Base-by-base conservation (phyloP, 768 basidiomycete genomes). In the Termitomyces titanicus region DNA sequence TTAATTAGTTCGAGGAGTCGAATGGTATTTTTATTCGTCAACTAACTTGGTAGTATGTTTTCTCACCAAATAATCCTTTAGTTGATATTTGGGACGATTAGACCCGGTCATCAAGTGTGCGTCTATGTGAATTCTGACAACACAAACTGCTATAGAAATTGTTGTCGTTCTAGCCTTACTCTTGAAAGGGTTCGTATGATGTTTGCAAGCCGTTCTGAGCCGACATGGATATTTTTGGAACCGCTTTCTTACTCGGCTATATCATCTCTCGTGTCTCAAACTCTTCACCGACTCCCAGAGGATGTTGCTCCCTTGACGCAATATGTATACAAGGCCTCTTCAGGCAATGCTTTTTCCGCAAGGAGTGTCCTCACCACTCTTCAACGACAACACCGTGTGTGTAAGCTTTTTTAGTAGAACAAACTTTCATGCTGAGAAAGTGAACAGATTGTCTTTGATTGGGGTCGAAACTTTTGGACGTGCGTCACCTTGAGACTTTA, bases 301-400 rank as follows among this genome's bases (percentile, higher is more conserved):
- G 83, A 84, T 18, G 81, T 79, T 48, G 67, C 70, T 3, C 70
- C 77, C 5, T 64, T 90, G 43, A 79, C 85, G 5, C 73, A 75
- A 17, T 78, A 87, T 47, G 72, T 89, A 15, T 80, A 76, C 59
- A 72, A 74, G 1, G 72, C 79, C 11, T 86, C 87, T 1, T 78
- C 78, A 17, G 88, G 88, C 7, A 90, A 89, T 65, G 82, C 86
- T 0, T 89, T 90, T 61, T 82, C 83, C 6, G 83, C 84, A 3
- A 71, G 86, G 51, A 88, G 79, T 61, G 76, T 89, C 48, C 67
- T 90, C 29, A 76, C 74, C 33, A 85, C 82, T 1, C 70, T 89
- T 3, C 84, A 88, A 49, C 73, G 86, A 17, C 85, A 86, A 63
- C 75, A 78, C 55, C 75, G 82, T 64, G 86, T 86, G 62, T 46